Conservation (phyloP, 2,329 filamentous ascomycete genomes). For the Zymoseptoria crescenta region DNA sequence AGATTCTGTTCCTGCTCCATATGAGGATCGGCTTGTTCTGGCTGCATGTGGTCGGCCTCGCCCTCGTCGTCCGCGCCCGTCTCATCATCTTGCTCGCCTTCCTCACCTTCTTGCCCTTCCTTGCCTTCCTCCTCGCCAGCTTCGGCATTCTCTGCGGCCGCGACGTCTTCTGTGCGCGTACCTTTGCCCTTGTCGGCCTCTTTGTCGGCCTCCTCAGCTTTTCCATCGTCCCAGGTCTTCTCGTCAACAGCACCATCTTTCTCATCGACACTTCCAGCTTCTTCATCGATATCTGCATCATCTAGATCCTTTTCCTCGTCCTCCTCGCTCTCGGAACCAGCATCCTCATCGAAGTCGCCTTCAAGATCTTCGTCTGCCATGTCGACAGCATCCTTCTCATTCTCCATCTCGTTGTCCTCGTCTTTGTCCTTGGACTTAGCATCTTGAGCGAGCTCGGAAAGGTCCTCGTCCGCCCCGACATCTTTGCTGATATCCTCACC, state of each 20-base stretch:
- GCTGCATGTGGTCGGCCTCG: slow-evolving; percentile 58
- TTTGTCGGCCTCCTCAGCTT: slow-evolving; percentile 73
- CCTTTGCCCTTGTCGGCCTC: slow-evolving; percentile 53
- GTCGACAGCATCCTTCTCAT: slow-evolving; percentile 79
- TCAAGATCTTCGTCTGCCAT: slow-evolving; percentile 90
- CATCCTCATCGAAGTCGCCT: slow-evolving; percentile 64
- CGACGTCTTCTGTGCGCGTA: slow-evolving; percentile 42
- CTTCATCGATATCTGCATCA: slow-evolving; percentile 57
- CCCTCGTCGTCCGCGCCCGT: slow-evolving; percentile 44
- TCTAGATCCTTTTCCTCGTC: slow-evolving; percentile 40
- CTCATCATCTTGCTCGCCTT: slow-evolving; percentile 19
- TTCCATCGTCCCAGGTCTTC: slow-evolving; percentile 93
- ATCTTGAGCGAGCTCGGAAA: slow-evolving; percentile 85
- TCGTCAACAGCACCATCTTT: slow-evolving; percentile 91
- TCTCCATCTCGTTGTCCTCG: slow-evolving; percentile 58
- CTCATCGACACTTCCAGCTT: slow-evolving; percentile 71
- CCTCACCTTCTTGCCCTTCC: slow-evolving; percentile 49
- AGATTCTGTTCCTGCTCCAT: slow-evolving; percentile 74
- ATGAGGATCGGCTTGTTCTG: slow-evolving; percentile 63
- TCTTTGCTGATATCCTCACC: slow-evolving; percentile 98
- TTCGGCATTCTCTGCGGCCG: slow-evolving; percentile 38
- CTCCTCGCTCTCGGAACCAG: slow-evolving; percentile 51
- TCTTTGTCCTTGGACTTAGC: slow-evolving; percentile 46
- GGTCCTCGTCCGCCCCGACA: slow-evolving; percentile 84
- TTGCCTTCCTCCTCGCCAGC: slow-evolving; percentile 41